These are phyloP conservation scores for Mortierella sp. DNA, from an alignment of 371 early-diverging fungal genomes.

Conservation along the genomic window DNA sequence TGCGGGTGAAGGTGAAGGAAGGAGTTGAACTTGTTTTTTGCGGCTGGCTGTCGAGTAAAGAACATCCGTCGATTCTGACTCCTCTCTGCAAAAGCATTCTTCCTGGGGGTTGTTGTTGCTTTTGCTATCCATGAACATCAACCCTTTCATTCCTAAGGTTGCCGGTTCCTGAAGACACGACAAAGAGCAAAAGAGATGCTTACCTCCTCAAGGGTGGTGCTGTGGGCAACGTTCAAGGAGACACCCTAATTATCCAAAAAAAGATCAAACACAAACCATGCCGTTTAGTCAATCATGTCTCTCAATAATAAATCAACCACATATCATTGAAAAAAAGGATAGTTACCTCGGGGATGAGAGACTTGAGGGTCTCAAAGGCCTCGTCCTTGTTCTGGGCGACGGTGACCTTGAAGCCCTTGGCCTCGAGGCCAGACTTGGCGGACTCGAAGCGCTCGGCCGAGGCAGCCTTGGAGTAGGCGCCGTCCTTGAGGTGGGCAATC, in stretches of 20 bases:
- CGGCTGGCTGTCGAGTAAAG: neutral
- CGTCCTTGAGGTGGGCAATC: conserved; percentile 40
- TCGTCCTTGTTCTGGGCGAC: conserved; percentile 55
- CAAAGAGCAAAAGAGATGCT: neutral
- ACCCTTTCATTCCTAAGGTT: neutral
- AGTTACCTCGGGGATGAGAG: conserved; percentile 51
- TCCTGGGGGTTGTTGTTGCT: neutral
- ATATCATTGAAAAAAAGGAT: neutral
- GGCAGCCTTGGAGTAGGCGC: conserved; percentile 48
- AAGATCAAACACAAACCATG: neutral
- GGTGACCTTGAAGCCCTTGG: conserved; percentile 58
- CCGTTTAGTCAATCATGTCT: neutral
- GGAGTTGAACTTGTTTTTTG: neutral
- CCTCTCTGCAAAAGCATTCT: too few relatives aligned
- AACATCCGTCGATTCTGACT: neutral
- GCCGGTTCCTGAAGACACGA: neutral
- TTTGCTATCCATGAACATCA: too few relatives aligned
- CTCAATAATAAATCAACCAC: neutral
- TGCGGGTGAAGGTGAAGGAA: neutral
- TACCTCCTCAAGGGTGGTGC: conserved; percentile 52
- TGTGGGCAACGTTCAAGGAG: conserved; percentile 24
- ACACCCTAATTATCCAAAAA: neutral
- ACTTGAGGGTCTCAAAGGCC: conserved; percentile 58
- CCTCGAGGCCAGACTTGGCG: conserved; percentile 57
- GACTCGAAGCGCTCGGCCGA: conserved; percentile 38